These are phyloP conservation scores for Globisporangium paddicum DNA, from an alignment of 352 stramenopile species.

Conservation along the genomic window DNA sequence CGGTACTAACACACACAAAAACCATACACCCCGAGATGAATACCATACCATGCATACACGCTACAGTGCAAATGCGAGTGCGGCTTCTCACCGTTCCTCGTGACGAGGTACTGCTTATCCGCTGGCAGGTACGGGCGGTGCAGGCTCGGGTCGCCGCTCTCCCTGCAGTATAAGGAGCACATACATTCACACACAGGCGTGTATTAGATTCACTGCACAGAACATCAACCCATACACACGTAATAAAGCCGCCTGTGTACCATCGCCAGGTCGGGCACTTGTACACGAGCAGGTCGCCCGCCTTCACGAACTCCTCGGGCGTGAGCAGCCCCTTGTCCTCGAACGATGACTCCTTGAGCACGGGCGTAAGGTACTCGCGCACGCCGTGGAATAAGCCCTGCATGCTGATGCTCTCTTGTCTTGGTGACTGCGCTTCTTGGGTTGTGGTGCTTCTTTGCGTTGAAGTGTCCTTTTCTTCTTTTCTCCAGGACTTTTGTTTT, in stretches of 20 bases:
- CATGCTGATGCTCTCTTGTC: constrained; percentile 23
- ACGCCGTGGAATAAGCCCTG: constrained; percentile 80
- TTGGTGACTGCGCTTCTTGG: neutral
- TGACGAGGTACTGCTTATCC: constrained; percentile 89
- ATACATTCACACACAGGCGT: too few species aligned
- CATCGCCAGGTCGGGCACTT: constrained; percentile 96
- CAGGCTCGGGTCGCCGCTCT: constrained; percentile 57
- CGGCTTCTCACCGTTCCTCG: constrained; percentile 43
- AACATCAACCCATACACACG: neutral
- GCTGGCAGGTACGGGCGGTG: constrained; percentile 65
- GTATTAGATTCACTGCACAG: neutral
- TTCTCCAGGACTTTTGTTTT: neutral
- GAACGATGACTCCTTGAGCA: constrained; percentile 93
- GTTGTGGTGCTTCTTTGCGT: neutral
- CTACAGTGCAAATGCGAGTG: neutral
- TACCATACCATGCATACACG: neutral
- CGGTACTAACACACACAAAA: constrained; percentile 62
- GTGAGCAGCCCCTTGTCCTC: constrained; percentile 93
- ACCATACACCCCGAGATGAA: too few species aligned
- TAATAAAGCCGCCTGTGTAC: constrained; percentile 22
- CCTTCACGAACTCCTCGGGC: constrained; percentile 96
- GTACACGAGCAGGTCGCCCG: constrained; percentile 95
- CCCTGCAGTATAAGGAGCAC: constrained; percentile 22
- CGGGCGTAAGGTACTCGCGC: constrained; percentile 84
- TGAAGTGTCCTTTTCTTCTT: neutral